These are phyloP conservation scores for Exserohilum rostratum DNA, from an alignment of 2,329 filamentous ascomycete species.

Conservation along the genomic window DNA sequence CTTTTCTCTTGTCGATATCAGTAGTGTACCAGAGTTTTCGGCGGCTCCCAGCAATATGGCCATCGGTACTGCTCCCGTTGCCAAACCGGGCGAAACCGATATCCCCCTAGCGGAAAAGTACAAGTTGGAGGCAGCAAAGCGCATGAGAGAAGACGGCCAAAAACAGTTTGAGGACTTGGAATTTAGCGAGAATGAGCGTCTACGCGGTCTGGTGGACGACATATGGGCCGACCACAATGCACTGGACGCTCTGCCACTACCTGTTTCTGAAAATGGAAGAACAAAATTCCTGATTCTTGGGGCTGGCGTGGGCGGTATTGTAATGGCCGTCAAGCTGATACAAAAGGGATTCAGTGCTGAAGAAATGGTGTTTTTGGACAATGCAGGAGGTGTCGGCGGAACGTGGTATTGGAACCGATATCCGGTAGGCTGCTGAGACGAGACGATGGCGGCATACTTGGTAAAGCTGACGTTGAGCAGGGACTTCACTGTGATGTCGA, in stretches of 20 bases:
- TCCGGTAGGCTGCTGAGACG: not conserved
- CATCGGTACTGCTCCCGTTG: not conserved
- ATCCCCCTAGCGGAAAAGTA: conserved; percentile 20
- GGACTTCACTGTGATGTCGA: conserved; percentile 62
- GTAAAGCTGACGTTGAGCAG: not conserved
- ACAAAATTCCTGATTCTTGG: conserved; percentile 46
- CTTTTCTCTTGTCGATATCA: too few species aligned
- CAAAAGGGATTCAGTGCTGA: conserved; percentile 41
- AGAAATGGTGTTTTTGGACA: conserved; percentile 51
- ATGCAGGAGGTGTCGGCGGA: conserved; percentile 53
- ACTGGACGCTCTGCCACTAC: conserved; percentile 17
- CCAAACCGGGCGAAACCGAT: conserved; percentile 6
- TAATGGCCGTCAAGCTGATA: conserved; percentile 48
- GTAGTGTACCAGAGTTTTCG: too few species aligned
- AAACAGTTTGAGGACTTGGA: conserved; percentile 20
- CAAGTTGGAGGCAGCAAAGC: conserved; percentile 21
- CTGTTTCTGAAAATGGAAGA: conserved; percentile 3
- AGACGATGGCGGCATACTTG: too few species aligned
- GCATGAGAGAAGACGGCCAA: conserved; percentile 16
- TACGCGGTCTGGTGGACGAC: conserved; percentile 18
- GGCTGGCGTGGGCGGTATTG: conserved; percentile 50
- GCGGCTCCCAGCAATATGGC: conserved; percentile 47
- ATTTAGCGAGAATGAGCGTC: conserved; percentile 17
- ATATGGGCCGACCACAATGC: conserved; percentile 21
- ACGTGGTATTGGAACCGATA: conserved; percentile 56